Evolutionary conservation across 441 rosid genomes (phyloP), one percentile per base, ranked within the genome.

Genomic region (Populus trichocarpa): DNA sequence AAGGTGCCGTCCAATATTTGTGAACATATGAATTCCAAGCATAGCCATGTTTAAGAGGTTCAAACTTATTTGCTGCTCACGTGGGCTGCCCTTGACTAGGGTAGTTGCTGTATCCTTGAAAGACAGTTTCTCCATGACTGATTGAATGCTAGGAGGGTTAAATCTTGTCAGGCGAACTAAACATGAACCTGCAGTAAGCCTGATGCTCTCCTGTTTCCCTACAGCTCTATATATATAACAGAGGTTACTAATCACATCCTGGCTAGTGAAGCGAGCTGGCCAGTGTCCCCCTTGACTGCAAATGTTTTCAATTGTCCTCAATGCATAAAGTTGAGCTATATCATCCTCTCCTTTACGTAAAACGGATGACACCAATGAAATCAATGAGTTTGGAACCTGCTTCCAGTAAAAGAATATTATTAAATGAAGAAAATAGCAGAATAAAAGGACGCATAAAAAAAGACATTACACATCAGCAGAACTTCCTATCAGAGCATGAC

Each of bases 151-250:
- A 72, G 90, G 86, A 74, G 96, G 91, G 79, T 88, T 93, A 74
- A 96, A 96, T 71, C 99, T 94, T 73, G 90, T 92, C 68, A 96
- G 88, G 70, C 99, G 97, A 83, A 92, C 98, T 83, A 96, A 84
- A 87, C 99, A 96, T 82, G 99, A 96, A 78, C 99, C 99, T 69
- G 99, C 97, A 46, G 97, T 91, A 70, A 91, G 90, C 88, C 96
- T 89, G 90, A 91, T 88, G 90, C 93, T 91, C 83, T 96, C 99
- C 77, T 88, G 97, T 86, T 96, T 96, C 78, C 99, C 97, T 61
- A 87, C 75, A 74, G 99, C 97, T 78, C 89, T 87, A 78, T 90
- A 93, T 74, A 96, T 94, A 77, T 96, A 90, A 85, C 97, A 96
- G 50, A 96, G 85, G 84, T 96, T 96, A 78, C 83, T 86, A 70